Evolutionary conservation across 306 rosid species (phyloP).

Genomic region (Pterocarpus macrocarpus): DNA sequence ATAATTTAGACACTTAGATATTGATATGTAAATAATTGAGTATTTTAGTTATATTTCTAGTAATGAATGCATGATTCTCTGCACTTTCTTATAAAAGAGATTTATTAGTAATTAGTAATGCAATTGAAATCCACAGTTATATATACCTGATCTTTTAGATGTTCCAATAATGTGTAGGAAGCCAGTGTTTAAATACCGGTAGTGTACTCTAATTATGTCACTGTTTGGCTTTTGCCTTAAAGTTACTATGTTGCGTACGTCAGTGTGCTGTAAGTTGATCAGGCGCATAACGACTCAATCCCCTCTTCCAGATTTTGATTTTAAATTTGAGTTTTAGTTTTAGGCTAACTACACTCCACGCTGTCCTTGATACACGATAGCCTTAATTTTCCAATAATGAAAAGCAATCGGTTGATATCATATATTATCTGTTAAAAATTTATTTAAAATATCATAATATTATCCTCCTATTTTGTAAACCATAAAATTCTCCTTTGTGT

Average conservation of each 20-base stretch:
- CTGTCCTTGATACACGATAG: not conserved
- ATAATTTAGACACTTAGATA: too few species aligned
- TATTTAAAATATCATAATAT: not conserved
- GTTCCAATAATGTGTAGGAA: too few species aligned
- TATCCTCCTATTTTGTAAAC: not conserved
- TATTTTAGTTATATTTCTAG: too few species aligned
- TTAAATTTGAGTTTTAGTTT: not conserved
- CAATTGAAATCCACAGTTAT: too few species aligned
- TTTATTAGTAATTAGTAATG: too few species aligned
- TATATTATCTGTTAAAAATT: not conserved
- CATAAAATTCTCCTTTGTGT: not conserved
- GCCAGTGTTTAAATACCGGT: too few species aligned
- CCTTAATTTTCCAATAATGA: not conserved
- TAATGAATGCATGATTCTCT: too few species aligned
- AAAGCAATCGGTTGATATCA: not conserved
- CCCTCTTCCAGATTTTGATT: slow-evolving; percentile 14
- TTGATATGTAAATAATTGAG: too few species aligned
- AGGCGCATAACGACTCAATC: slow-evolving; percentile 41
- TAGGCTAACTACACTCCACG: slow-evolving; percentile 39
- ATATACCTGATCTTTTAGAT: too few species aligned
- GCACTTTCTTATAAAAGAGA: too few species aligned
- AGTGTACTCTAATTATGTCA: slow-evolving; percentile 35
- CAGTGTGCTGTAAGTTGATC: slow-evolving; percentile 45
- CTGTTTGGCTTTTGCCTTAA: slow-evolving; percentile 54
- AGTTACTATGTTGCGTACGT: slow-evolving; percentile 53